Evolutionary conservation across 495 filamentous ascomycete species (phyloP).

Genomic region (Xylaria castorea): DNA sequence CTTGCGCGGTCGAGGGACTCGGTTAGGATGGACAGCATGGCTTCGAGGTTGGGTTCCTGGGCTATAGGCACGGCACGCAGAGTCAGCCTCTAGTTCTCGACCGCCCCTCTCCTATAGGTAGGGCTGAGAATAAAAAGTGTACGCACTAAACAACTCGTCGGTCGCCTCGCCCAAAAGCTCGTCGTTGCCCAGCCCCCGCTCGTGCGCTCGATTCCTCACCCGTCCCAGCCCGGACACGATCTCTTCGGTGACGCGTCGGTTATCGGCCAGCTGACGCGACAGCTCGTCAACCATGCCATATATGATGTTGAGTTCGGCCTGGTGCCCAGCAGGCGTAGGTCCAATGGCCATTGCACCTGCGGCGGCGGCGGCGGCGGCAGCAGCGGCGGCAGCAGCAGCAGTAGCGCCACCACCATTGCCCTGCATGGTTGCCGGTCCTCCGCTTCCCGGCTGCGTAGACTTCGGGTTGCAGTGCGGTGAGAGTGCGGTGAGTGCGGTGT

Average conservation of each 20-base stretch:
- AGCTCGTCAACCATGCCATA: constrained; percentile 84
- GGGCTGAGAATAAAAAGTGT: not conserved
- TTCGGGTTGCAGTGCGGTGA: not conserved
- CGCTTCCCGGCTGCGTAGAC: not conserved
- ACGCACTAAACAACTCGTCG: constrained; percentile 56
- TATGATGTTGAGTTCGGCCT: constrained; percentile 86
- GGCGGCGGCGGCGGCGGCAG: constrained; percentile 52
- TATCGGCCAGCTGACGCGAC: constrained; percentile 75
- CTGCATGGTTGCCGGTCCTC: constrained; percentile 44
- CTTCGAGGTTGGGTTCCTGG: constrained; percentile 59
- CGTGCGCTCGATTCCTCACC: constrained; percentile 56
- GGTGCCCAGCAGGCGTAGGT: constrained; percentile 81
- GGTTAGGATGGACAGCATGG: constrained; percentile 56
- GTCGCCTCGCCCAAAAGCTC: constrained; percentile 55
- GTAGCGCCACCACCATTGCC: constrained; percentile 63
- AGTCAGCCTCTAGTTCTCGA: constrained; percentile 14
- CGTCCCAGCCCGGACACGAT: constrained; percentile 70
- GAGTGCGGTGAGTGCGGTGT: not conserved
- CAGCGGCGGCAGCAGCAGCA: constrained; percentile 48
- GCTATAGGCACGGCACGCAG: constrained; percentile 37
- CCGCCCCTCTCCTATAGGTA: not conserved
- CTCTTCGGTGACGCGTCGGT: constrained; percentile 75
- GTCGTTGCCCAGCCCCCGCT: constrained; percentile 56
- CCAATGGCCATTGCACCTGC: constrained; percentile 48
- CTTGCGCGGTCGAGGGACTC: constrained; percentile 61